Base-by-base conservation (phyloP, 805 yeast genomes). In the Deakozyma indianensis region DNA sequence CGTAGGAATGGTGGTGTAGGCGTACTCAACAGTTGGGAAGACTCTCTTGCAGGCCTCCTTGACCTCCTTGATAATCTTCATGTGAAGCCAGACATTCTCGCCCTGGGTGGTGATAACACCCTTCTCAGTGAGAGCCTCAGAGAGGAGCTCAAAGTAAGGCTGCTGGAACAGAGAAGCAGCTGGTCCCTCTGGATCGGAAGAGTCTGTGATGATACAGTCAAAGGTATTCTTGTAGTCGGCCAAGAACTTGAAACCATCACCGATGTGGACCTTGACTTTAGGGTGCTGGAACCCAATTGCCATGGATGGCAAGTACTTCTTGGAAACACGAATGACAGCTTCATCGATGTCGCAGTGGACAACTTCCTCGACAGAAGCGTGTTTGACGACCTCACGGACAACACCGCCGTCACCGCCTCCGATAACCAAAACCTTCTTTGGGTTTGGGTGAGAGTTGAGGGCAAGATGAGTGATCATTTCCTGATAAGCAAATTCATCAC, bases 341-440 rank as follows among this genome's bases (percentile, higher is more conserved):
- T 86, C 96, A 60, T 90, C 98, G 55, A 90, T 90, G 66, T 90
- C 98, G 66, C 95, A 87, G 53, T 90, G 72, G 68, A 83, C 75
- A 42, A 94, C 95, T 66, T 81, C 82, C 64, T 87, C 95, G 46
- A 90, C 85, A 49, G 75, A 64, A 44, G 75, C 78, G 67, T 90
- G 96, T 68, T 90, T 90, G 60, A 87, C 84, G 60, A 88, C 74
- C 67, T 90, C 97, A 68, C 97, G 78, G 58, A 90, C 74, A 44
- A 90, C 97, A 66, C 97, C 97, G 56, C 98, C 98, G 64, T 90
- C 98, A 60, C 98, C 98, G 53, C 98, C 98, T 48, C 98, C 98
- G 59, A 90, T 83, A 51, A 90, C 97, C 47, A 90, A 71, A 22
- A 94, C 96, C 57, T 74, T 80, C 73, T 84, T 85, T 48, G 97